Base-by-base conservation (phyloP, 805 yeast genomes). In the Yamadazyma insecticola region DNA sequence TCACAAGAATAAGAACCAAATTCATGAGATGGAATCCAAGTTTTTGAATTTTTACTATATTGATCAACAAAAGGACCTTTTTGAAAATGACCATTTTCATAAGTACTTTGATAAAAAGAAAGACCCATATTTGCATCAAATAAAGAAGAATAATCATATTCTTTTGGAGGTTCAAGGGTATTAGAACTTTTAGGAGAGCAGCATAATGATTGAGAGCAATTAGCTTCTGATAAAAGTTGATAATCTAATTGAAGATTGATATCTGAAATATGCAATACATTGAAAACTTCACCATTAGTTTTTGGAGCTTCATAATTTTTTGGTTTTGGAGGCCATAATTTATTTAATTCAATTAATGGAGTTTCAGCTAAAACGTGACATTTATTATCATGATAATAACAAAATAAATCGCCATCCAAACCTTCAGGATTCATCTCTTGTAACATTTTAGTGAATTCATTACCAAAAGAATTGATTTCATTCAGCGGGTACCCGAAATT, bases 1-100 rank as follows among this genome's bases (percentile, higher is more conserved):
- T 80, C 89, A 55, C 88, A 81, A 14, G 51, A 43, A 53, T 80
- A 81, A 36, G 66, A 57, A 11, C 88, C 89, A 44, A 68, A 80
- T 21, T 73, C 63, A 15, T 74, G 67, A 5, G 85, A 84, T 4
- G 83, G 82, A 2, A 26, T 43, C 51, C 44, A 43, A 7, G 25
- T 28, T 7, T 41, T 41, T 27, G 29, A 24, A 13, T 9, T 21
- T 13, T 30, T 19, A 10, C 10, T 9, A 16, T 34, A 36, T n/a
- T 30, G 31, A 21, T 40, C 43, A 9, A 40, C 14, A 20, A 26
- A 62, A 6, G 50, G 51, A 8, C 69, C 70, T 11, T 48, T 43
- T 25, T 46, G 43, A 30, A 48, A 57, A 16, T 51, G 48, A 20
- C 50, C 48, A 15, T 41, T 50, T 15, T 32, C 41, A 31, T 47